Conservation (phyloP, 2,329 filamentous ascomycete species). For the Phialemonium atrogriseum region DNA sequence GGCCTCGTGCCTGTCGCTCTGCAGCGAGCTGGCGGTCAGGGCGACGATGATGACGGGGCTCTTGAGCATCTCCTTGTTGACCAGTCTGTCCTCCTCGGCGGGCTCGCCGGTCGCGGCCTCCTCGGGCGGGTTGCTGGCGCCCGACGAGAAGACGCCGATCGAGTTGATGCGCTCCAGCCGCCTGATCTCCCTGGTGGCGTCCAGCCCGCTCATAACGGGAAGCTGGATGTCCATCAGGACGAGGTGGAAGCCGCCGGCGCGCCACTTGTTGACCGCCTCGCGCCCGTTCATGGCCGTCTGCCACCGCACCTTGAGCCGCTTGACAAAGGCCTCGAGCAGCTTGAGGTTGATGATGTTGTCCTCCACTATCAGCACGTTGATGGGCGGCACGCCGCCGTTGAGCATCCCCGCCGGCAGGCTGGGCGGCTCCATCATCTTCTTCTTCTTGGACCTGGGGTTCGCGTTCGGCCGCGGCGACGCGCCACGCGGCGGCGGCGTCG, state of each 20-base stretch:
- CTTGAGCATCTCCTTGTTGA: constrained; percentile 70
- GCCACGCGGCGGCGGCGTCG: constrained; percentile 41
- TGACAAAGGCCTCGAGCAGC: constrained; percentile 90
- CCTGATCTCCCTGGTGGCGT: constrained; percentile 91
- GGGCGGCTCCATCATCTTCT: constrained; percentile 41
- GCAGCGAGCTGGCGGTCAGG: constrained; percentile 85
- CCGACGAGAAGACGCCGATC: constrained; percentile 83
- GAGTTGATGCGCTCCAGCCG: constrained; percentile 82
- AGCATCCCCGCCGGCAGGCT: constrained; percentile 56
- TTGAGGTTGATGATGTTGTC: constrained; percentile 98
- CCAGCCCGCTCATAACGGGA: constrained; percentile 90
- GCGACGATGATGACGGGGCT: constrained; percentile 97
- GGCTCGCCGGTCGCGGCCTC: constrained; percentile 36
- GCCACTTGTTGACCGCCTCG: constrained; percentile 91
- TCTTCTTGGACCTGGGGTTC: constrained; percentile 37
- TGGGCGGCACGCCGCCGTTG: constrained; percentile 80
- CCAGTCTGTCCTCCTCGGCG: constrained; percentile 59
- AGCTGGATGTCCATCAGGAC: constrained; percentile 98
- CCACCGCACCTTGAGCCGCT: constrained; percentile 90
- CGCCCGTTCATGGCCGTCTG: constrained; percentile 93
- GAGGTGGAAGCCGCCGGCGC: constrained; percentile 83
- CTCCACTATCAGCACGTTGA: constrained; percentile 95
- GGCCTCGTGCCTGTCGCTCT: constrained; percentile 92
- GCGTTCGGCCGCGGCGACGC: constrained; percentile 40
- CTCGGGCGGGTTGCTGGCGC: constrained; percentile 13